Base-by-base conservation (phyloP, 495 filamentous ascomycete genomes). In the Cercophora scortea region DNA sequence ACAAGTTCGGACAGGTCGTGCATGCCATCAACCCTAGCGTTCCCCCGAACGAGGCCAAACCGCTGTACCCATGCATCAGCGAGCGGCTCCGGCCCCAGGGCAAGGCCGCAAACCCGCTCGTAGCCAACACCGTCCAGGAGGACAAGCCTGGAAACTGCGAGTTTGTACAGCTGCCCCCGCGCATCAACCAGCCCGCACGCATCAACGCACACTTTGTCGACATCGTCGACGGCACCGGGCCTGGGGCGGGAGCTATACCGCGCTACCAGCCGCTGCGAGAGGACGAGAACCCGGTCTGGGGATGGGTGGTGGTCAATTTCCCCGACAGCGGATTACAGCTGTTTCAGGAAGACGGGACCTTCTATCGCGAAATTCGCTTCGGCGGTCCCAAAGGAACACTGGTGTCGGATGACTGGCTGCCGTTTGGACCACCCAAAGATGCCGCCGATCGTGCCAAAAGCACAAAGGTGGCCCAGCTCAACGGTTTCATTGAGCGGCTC, bases 291-390 rank as follows among this genome's bases (percentile, higher is more conserved):
- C 79, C 77, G 16, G 64, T 80, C 50, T 81, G 70, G 69, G 79
- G 79, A 1, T 82, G 79, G 78, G 35, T 81, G 0, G 59, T 82
- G 0, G 51, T 71, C 51, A 82, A 82, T 64, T 80, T 71, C 54
- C 65, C 56, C 44, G 66, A 81, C 54, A 46, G 56, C 19, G 72
- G 70, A 0, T 45, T 83, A 6, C 78, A 81, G 56, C 32, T 82
- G 12, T 81, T 81, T 55, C 40, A 64, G 0, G 36, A 52, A 0
- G 74, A 79, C 42, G 79, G 79, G 2, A 69, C 58, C 0, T 81
- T 82, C 61, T 79, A 76, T 60, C 60, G 69, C 17, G 80, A 79
- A 53, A 57, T 79, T 1, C 68, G 70, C 12, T 2, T 74, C 42
- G 67, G 64, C 11, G 69, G 69, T 0, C 51, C 53, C 4, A 43